phyloP scores from a whole-genome alignment of 306 rosid genomes.

The Vicia sativa region DNA sequence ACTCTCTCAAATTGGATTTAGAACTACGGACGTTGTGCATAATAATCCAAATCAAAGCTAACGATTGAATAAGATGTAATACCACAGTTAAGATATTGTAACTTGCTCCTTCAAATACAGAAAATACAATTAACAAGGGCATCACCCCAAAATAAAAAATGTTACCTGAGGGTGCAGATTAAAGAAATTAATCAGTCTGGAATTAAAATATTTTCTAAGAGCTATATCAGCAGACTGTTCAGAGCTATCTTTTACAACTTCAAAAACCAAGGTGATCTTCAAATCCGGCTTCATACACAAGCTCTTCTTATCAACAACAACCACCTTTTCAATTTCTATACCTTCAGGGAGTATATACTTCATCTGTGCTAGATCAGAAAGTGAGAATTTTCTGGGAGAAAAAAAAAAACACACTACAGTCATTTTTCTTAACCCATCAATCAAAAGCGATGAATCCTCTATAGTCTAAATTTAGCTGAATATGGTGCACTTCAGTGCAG shows the following conservation, averaged over 20 bases:
- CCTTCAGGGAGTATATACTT: conserved; percentile 67
- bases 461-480: neutral
- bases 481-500: neutral
- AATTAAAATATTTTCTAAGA: conserved; percentile 51
- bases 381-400: conserved; percentile 56
- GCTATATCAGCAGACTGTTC: conserved; percentile 51
- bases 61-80: conserved; percentile 3
- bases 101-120: neutral
- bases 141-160: conserved; percentile 3
- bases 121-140: neutral
- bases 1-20: neutral
- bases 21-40: neutral
- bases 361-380: conserved; percentile 65
- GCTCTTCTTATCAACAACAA: conserved; percentile 55
- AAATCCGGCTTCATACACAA: conserved; percentile 65
- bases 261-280: conserved; percentile 55
- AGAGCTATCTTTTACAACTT: conserved; percentile 48
- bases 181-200: conserved; percentile 54
- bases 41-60: conserved; percentile 9
- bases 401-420: conserved; percentile 34
- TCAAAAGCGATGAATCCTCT: neutral
- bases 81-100: conserved; percentile 10
- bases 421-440: conserved; percentile 10
- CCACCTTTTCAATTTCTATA: conserved; percentile 47
- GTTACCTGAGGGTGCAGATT: conserved; percentile 63